Evolutionary conservation across 805 yeast species (phyloP), one percentile per base, ranked within the genome.

Genomic region (Candida coquimbonensis): DNA sequence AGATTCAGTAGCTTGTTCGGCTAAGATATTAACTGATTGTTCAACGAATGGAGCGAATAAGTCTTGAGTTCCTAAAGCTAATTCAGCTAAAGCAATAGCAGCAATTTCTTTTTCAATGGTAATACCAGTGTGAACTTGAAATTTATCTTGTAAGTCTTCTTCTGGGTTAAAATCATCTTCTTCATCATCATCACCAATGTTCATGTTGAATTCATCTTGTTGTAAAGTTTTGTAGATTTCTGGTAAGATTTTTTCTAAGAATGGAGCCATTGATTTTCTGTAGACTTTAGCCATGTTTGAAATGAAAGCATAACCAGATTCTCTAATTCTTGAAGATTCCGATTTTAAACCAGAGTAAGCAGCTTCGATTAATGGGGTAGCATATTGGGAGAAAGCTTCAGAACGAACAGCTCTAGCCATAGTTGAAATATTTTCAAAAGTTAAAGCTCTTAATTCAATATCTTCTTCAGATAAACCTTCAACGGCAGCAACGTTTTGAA

Each of bases 331-430:
- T 38, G 90, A 77, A 63, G 83, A 82, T 46, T 83, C 85, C 32
- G 91, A 79, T 53, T 78, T 75, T 55, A 91, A 75, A 45, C 95
- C 82, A 47, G 73, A 73, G 62, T 87, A 84, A 27, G 96, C 90
- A 49, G 96, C 87, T 62, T 86, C 85, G 55, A 89, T 87, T 63
- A 90, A 75, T 25, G 96, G 91, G 61, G 82, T 81, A 43, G 96
- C 96, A 63, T 78, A 88, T 39, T 85, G 80, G 37, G 87, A 78
- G 69, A 93, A 93, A 0, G 88, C 73, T 56, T 84, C 91, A 45
- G 93, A 84, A 52, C 97, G 96, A 49, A 93, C 97, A 46, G 99
- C 97, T 65, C 90, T 80, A 46, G 96, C 97, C 85, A 93, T 82
- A 14, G 96, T 84, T 39, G 96, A 86, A 54, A 93, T 78, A 60